phyloP scores from a whole-genome alignment of 495 filamentous ascomycete genomes.

The Annulohypoxylon bovei region DNA sequence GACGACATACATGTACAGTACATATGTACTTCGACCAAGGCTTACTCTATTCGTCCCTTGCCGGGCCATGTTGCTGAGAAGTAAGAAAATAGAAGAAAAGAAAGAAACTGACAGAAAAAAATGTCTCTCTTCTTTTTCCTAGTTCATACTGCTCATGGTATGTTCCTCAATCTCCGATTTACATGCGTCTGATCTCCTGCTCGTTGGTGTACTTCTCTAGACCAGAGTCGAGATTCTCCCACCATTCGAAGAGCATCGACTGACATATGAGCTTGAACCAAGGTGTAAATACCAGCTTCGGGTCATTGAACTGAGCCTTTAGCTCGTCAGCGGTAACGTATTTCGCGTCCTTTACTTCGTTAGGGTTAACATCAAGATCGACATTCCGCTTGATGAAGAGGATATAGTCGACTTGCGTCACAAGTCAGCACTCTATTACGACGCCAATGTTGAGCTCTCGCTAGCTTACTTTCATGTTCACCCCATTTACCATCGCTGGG shows the following conservation, averaged over 20 bases:
- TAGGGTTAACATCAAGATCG: conserved; percentile 79
- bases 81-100: neutral
- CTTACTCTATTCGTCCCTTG: conserved; percentile 3
- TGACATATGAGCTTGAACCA: conserved; percentile 99
- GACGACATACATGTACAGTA: neutral
- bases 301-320: conserved; percentile 84
- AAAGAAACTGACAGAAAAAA: conserved; percentile 3
- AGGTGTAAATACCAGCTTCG: conserved; percentile 85
- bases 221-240: conserved; percentile 82
- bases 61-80: conserved; percentile 4
- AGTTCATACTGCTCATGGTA: neutral
- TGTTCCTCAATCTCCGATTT: conserved; percentile 6
- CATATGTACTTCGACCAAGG: conserved; percentile 3
- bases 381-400: conserved; percentile 97
- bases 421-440: conserved; percentile 10
- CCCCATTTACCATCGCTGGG: conserved; percentile 98
- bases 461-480: conserved; percentile 90
- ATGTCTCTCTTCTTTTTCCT: neutral
- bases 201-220: conserved; percentile 89
- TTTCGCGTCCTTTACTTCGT: conserved; percentile 84
- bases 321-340: conserved; percentile 87
- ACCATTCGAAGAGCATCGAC: conserved; percentile 98
- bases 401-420: conserved; percentile 88
- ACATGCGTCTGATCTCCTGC: conserved; percentile 89
- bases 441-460: neutral